These are phyloP conservation scores for Colletotrichum sp. DNA, from an alignment of 2,329 filamentous ascomycete species.

Conservation along the genomic window DNA sequence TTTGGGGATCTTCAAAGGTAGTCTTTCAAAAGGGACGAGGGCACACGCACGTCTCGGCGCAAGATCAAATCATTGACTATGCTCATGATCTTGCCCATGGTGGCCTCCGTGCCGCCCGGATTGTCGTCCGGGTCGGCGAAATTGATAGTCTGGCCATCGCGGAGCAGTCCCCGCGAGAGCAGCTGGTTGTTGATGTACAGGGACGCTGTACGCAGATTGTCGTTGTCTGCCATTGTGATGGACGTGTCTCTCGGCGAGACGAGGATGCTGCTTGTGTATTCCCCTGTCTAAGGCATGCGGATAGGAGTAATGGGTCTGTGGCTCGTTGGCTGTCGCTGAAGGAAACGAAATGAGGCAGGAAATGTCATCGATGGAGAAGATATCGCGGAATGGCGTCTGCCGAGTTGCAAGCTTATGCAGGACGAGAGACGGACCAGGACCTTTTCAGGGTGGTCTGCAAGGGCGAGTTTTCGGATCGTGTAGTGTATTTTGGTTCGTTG, in stretches of 20 bases:
- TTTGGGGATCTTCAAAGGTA: background rate
- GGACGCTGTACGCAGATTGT: slow-evolving; percentile 70
- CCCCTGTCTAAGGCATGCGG: slow-evolving; percentile 5
- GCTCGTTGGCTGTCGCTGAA: slow-evolving; percentile 2
- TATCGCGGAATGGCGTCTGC: background rate
- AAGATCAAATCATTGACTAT: slow-evolving; percentile 93
- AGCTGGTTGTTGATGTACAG: slow-evolving; percentile 77
- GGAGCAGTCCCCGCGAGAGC: slow-evolving; percentile 67
- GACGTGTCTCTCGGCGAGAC: slow-evolving; percentile 1
- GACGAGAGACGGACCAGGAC: slow-evolving; percentile 10
- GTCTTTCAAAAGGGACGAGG: background rate
- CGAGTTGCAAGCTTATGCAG: slow-evolving; percentile 14
- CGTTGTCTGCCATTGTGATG: slow-evolving; percentile 57
- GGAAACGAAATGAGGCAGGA: background rate
- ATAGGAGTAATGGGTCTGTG: background rate
- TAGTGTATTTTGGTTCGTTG: slow-evolving; percentile 20
- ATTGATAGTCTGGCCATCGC: slow-evolving; percentile 77
- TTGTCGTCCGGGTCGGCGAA: slow-evolving; percentile 76
- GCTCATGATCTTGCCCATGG: slow-evolving; percentile 88
- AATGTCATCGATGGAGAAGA: background rate
- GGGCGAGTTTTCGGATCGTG: slow-evolving; percentile 3
- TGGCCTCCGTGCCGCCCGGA: slow-evolving; percentile 66
- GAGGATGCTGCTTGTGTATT: background rate
- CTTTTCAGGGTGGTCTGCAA: slow-evolving; percentile 17
- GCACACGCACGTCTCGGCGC: slow-evolving; percentile 77